A percentile compares a stretch with the other conserved stretches of the same genome.
phyloP scores from a whole-genome alignment of 768 basidiomycete species.

The Leucocoprinus birnbaumii region DNA sequence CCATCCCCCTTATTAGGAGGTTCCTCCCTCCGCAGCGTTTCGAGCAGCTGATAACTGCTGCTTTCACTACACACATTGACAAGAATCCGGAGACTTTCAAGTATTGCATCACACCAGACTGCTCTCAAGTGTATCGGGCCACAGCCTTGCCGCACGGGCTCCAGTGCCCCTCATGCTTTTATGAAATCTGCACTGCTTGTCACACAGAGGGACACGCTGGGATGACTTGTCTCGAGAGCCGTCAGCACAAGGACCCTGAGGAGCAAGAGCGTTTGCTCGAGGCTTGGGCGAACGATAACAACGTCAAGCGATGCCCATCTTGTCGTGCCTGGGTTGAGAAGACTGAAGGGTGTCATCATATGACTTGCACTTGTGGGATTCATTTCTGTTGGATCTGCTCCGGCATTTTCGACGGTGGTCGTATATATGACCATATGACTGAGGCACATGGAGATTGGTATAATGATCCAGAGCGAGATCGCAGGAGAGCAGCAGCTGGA shows the following conservation, averaged over 20 bases:
- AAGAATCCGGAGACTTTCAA: conserved; percentile 52
- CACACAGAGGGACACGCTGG: conserved; percentile 48
- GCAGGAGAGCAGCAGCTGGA: neutral
- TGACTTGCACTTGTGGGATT: conserved; percentile 45
- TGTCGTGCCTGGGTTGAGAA: conserved; percentile 47
- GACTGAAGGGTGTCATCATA: conserved; percentile 53
- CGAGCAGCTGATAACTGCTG: conserved; percentile 48
- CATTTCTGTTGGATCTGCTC: conserved; percentile 29
- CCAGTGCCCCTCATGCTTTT: conserved; percentile 53
- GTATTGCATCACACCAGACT: conserved; percentile 74
- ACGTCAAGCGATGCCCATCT: conserved; percentile 44
- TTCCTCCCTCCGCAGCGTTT: conserved; percentile 51
- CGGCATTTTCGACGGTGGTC: conserved; percentile 8
- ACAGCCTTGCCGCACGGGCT: conserved; percentile 22
- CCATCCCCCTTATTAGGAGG: conserved; percentile 48
- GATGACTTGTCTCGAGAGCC: conserved; percentile 43
- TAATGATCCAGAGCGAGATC: neutral
- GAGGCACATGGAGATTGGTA: conserved; percentile 11
- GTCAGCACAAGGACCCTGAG: conserved; percentile 28
- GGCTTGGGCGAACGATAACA: conserved; percentile 32
- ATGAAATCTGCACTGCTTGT: conserved; percentile 45
- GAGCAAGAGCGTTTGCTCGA: conserved; percentile 41
- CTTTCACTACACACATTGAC: conserved; percentile 54
- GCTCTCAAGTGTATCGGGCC: conserved; percentile 59
- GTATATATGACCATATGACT: conserved; percentile 14